Evolutionary conservation across 2,329 filamentous ascomycete species (phyloP), one percentile per base, ranked within the genome.

Genomic region (Amylocarpus encephaloides): DNA sequence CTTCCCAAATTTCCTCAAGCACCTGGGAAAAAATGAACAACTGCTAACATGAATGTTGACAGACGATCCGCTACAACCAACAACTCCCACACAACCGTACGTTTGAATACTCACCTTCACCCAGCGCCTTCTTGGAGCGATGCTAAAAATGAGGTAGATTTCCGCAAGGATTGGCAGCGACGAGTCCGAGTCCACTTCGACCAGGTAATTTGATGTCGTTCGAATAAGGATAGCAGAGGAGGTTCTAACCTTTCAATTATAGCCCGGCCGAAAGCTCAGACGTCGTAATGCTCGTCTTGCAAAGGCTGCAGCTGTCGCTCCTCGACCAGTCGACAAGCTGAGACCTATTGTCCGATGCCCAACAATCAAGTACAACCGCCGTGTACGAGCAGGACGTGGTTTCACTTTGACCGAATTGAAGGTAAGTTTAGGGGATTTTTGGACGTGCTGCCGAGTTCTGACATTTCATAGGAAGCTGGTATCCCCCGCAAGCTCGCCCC

Each of bases 121-220:
- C n/a, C 56, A 60, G 53, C 52, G 45, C 52, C 58, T 57, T 48
- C 62, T 59, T 50, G 55, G 54, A 50, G 56, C 50, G 46, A 43
- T 59, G 58, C 65, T 70, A 61, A 70, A 70, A 59, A 52, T 50
- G 49, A 63, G 62, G 59, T 70, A 93, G 88, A 96, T 74, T 95
- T 95, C 88, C 91, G 89, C 79, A 96, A 95, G 89, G 91, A 98
- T 83, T 98, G 93, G 93, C 91, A 97, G 78, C 88, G 90, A 79
- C 88, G 91, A 79, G 93, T 98, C 72, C 88, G 90, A 78, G 88
- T 88, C 77, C 93, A 98, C 83, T 98, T 98, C 80, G 90, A 98
- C 82, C 93, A 97, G 90, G 92, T 95, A 92, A 78, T 56, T 56
- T 57, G 62, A 59, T 51, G 53, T 51, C 53, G 41, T 64, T 34